Evolutionary conservation across 331 rosid genomes (phyloP), one percentile per base, ranked within the genome.

Genomic region (Phaseolus coccineus): DNA sequence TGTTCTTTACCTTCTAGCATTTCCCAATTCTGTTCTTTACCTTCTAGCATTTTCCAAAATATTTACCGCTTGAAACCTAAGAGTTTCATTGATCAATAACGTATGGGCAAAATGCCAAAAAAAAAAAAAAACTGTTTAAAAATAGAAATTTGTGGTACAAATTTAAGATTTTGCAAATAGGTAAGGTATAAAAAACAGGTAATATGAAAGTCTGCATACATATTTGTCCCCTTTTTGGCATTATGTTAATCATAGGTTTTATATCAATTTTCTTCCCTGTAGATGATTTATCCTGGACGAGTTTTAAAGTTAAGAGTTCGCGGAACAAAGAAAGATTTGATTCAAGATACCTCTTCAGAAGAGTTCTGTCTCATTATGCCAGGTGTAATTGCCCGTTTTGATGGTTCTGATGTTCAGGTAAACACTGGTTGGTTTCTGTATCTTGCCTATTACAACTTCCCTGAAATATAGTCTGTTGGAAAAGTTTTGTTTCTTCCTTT

Each of bases 341-440:
- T 76, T 71, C 91, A 93, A 72, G 98, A 88, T 50, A 74, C 90
- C 63, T 91, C 94, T 53, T 87, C 92, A 1, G 98, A 93, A 89
- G 99, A 96, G 88, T 93, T 93, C 85, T 93, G 94, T 71, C 81
- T 89, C 68, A 87, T 91, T 53, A 85, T 93, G 94, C 90, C 90
- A 0, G 94, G 99, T 15, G 92, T 90, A 5, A 81, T 96, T 82
- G 96, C 94, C 25, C 99, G 98, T 69, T 87, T 89, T 70, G 97
- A 91, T 83, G 93, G 94, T 58, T 89, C 89, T 4, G 93, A 91
- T 77, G 87, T 96, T 79, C 92, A 91, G 99, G 99, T 93, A 84
- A 39, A 50, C 33, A 58, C 35, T 33, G 31, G 6, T 80, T 33
- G 31, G 6, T 80, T 76, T 69, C 57, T 64, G 19, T 57, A 44